Percentiles rank a stretch among this genome's conserved stretches.
Evolutionary conservation across 306 rosid genomes (phyloP).

Genomic region (Cucumis melo): DNA sequence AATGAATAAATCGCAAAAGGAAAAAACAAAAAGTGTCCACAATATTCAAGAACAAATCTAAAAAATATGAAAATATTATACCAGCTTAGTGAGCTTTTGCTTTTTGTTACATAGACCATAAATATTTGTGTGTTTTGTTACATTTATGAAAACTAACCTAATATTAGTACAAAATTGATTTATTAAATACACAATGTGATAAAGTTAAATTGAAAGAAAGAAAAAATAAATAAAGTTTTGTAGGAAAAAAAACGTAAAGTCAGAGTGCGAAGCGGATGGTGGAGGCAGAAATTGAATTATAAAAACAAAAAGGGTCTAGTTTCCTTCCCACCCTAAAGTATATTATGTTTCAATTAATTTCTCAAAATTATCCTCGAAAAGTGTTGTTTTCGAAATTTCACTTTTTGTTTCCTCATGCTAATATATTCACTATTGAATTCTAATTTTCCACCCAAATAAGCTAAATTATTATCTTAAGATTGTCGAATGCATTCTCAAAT

Average conservation of each 20-base stretch:
- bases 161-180: neutral
- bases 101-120: too few relatives aligned
- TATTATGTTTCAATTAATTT: neutral
- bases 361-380: neutral
- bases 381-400: neutral
- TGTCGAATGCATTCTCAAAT: too few relatives aligned
- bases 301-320: neutral
- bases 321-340: slow-evolving; percentile 9
- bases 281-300: neutral
- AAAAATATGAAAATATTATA: too few relatives aligned
- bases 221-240: neutral
- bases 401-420: slow-evolving; percentile 3
- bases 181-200: neutral
- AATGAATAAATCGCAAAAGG: too few relatives aligned
- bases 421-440: too few relatives aligned
- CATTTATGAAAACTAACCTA: too few relatives aligned
- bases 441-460: too few relatives aligned
- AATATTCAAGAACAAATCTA: too few relatives aligned
- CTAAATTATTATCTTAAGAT: too few relatives aligned
- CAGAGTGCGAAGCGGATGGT: neutral
- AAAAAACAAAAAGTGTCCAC: too few relatives aligned
- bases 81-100: too few relatives aligned
- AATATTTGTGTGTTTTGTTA: too few relatives aligned
- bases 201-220: neutral
- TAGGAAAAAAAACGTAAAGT: neutral